These are phyloP conservation scores for Asterionellopsis glacialis DNA, from an alignment of 108 stramenopile genomes.

Conservation along the genomic window DNA sequence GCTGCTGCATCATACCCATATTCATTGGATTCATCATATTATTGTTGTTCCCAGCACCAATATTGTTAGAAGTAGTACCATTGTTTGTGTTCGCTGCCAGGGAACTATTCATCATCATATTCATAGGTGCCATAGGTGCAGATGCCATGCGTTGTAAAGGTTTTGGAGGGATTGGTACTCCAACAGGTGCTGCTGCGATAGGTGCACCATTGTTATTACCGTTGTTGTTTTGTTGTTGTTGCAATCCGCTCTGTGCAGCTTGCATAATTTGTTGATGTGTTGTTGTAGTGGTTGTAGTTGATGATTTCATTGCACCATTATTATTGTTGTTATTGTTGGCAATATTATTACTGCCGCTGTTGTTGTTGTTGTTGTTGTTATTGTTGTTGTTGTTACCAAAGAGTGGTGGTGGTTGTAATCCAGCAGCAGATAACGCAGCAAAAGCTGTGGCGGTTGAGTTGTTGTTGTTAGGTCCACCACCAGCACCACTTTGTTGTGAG, in stretches of 20 bases:
- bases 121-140: neutral
- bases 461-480: too few species aligned
- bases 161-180: neutral
- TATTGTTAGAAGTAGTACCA: too few species aligned
- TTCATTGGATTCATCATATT: too few species aligned
- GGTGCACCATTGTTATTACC: neutral
- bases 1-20: neutral
- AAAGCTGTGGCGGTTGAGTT: slow-evolving; percentile 1
- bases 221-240: neutral
- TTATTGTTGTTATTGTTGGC: slow-evolving; percentile 4
- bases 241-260: neutral
- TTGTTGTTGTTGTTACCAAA: neutral
- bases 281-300: slow-evolving; percentile 12
- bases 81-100: too few species aligned
- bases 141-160: neutral
- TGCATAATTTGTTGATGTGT: slow-evolving; percentile 1
- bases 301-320: slow-evolving; percentile 20
- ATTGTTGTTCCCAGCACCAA: too few species aligned
- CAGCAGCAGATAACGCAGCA: slow-evolving; percentile 6
- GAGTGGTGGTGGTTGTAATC: slow-evolving; percentile 6
- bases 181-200: too few species aligned
- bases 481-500: neutral
- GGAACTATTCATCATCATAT: neutral
- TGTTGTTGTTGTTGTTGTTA: slow-evolving; percentile 7
- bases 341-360: neutral